Conservation (phyloP, 306 rosid genomes). For the Cicer pinnatifidum region DNA sequence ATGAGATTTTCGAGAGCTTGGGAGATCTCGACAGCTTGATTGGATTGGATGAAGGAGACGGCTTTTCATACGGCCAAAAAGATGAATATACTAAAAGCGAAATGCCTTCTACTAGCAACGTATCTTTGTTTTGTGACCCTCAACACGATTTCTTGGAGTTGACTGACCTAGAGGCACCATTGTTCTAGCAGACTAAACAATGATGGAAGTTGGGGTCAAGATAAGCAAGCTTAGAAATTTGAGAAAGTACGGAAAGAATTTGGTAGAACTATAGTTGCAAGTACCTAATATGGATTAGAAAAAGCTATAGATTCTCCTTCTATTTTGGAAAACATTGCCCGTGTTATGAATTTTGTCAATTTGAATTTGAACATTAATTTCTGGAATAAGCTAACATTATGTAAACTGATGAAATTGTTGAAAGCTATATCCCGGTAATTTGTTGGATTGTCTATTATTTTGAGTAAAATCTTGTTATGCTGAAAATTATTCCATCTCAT, state of each 20-base stretch:
- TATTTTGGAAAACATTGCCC: background rate
- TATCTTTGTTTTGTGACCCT: background rate
- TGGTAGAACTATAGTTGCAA: constrained; percentile 5
- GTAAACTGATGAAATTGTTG: constrained; percentile 5
- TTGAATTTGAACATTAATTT: constrained; percentile 37
- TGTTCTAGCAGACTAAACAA: constrained; percentile 24
- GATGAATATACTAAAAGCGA: constrained; percentile 25
- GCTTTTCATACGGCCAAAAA: constrained; percentile 30
- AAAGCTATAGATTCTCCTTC: background rate
- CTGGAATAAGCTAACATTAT: constrained; percentile 41
- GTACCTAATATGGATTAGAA: constrained; percentile 11
- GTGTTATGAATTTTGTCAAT: constrained; percentile 8
- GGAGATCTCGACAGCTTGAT: constrained; percentile 48
- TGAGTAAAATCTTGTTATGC: constrained; percentile 13
- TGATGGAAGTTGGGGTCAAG: constrained; percentile 19
- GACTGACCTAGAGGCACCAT: constrained; percentile 55
- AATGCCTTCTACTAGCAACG: constrained; percentile 20
- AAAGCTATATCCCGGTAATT: background rate
- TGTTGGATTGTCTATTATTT: constrained; percentile 4
- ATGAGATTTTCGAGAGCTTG: constrained; percentile 44
- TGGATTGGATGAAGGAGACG: constrained; percentile 32
- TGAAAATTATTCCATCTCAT: background rate
- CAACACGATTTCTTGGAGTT: constrained; percentile 58
- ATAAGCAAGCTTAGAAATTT: constrained; percentile 6
- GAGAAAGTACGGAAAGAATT: constrained; percentile 4